Evolutionary conservation across 2,329 filamentous ascomycete genomes (phyloP).

Genomic region (Dactylellina leptospora): DNA sequence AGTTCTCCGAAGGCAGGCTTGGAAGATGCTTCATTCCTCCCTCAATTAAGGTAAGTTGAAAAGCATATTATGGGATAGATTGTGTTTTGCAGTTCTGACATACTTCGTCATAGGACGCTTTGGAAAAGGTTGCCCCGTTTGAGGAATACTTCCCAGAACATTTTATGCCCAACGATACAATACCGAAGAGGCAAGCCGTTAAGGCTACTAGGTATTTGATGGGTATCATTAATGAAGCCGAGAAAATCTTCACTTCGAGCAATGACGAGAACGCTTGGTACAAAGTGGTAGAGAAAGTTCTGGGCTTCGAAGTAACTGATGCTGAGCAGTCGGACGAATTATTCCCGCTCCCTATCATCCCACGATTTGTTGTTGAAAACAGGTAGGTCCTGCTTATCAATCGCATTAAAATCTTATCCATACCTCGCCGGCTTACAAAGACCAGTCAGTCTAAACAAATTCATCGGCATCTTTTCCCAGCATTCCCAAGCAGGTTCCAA

Average conservation of each 20-base stretch:
- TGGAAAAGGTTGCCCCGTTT: not conserved
- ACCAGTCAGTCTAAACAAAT: not conserved
- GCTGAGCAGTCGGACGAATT: not conserved
- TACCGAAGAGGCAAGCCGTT: not conserved
- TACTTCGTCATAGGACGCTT: not conserved
- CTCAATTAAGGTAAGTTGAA: not conserved
- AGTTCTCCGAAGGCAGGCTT: not conserved
- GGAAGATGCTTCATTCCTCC: not conserved
- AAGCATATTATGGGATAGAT: too few relatives aligned
- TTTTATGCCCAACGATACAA: not conserved
- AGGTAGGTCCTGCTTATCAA: not conserved
- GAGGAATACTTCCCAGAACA: not conserved
- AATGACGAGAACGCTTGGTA: constrained; percentile 7
- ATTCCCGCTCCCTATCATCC: not conserved
- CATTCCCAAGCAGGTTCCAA: not conserved
- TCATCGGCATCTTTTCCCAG: not conserved
- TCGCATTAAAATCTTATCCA: not conserved
- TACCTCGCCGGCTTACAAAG: not conserved
- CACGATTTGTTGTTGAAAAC: not conserved
- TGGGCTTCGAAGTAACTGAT: not conserved
- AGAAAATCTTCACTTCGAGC: not conserved
- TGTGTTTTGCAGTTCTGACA: too few relatives aligned
- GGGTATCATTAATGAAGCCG: not conserved
- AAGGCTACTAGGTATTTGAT: not conserved
- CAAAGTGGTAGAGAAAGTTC: not conserved